These are phyloP conservation scores for Colletotrichum limetticola DNA, from an alignment of 2,329 filamentous ascomycete genomes.

Conservation along the genomic window DNA sequence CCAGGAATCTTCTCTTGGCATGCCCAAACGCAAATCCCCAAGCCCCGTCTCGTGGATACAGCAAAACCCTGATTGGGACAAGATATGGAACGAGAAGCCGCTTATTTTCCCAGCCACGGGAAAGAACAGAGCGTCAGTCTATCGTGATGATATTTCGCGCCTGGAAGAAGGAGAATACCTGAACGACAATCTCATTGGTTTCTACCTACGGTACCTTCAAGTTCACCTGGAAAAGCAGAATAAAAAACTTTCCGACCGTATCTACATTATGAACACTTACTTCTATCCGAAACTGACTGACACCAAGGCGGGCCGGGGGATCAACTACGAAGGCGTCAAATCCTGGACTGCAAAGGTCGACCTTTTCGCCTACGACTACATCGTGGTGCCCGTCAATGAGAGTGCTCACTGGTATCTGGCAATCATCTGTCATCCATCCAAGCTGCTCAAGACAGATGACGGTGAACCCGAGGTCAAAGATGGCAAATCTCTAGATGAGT, in stretches of 20 bases:
- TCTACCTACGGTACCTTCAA: slow-evolving; percentile 84
- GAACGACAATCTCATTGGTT: slow-evolving; percentile 92
- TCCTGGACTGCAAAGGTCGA: slow-evolving; percentile 90
- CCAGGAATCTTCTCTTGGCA: neutral
- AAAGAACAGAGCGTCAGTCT: slow-evolving; percentile 72
- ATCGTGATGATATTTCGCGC: slow-evolving; percentile 77
- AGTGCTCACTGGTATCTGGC: slow-evolving; percentile 91
- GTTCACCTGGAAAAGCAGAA: slow-evolving; percentile 64
- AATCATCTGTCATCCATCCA: slow-evolving; percentile 89
- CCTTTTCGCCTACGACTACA: slow-evolving; percentile 86
- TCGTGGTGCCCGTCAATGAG: slow-evolving; percentile 93
- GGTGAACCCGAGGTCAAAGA: neutral
- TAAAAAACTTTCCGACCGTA: slow-evolving; percentile 67
- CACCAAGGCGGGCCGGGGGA: slow-evolving; percentile 59
- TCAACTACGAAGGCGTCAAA: slow-evolving; percentile 88
- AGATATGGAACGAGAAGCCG: slow-evolving; percentile 62
- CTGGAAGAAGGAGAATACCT: slow-evolving; percentile 87
- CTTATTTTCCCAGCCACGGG: slow-evolving; percentile 70
- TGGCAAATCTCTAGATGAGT: neutral
- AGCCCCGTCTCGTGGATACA: slow-evolving; percentile 58
- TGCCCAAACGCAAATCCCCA: slow-evolving; percentile 31
- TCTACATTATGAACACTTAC: slow-evolving; percentile 93
- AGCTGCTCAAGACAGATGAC: slow-evolving; percentile 57
- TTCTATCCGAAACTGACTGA: slow-evolving; percentile 85
- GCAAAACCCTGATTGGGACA: slow-evolving; percentile 61